Evolutionary conservation across 352 stramenopile genomes (phyloP).

Genomic region (Phytophthora boehmeriae): DNA sequence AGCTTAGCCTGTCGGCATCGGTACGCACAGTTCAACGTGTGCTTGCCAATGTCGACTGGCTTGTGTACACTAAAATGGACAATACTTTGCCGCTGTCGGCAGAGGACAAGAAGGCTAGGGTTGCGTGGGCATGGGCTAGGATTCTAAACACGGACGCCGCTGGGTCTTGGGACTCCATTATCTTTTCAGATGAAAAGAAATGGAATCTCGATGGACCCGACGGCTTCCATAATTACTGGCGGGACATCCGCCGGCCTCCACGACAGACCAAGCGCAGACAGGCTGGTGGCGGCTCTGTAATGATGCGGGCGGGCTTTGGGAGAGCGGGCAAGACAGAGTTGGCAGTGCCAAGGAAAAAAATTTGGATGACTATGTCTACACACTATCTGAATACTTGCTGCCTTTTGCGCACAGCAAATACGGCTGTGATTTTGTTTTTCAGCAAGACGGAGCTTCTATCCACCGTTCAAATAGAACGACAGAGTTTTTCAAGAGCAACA

Average conservation of each 20-base stretch:
- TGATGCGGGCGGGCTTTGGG: conserved; percentile 33
- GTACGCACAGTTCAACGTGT: conserved; percentile 19
- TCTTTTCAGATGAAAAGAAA: conserved; percentile 50
- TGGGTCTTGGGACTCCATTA: too few relatives aligned
- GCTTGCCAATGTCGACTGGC: conserved; percentile 17
- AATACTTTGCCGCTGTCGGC: conserved; percentile 17
- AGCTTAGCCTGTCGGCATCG: conserved; percentile 10
- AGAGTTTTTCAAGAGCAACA: neutral
- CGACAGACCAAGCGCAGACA: conserved; percentile 14
- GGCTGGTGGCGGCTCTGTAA: conserved; percentile 23
- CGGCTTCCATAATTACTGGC: conserved; percentile 38
- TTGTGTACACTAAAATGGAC: conserved; percentile 24
- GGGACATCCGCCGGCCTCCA: conserved; percentile 7
- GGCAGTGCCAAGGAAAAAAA: too few relatives aligned
- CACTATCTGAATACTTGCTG: conserved; percentile 32
- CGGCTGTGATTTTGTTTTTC: conserved; percentile 15
- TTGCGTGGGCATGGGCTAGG: conserved; percentile 10
- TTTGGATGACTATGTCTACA: conserved; percentile 38
- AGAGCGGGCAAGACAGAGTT: conserved; percentile 9
- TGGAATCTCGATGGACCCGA: conserved; percentile 48
- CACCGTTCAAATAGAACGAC: neutral
- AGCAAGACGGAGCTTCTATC: neutral
- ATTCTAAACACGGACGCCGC: conserved; percentile 2
- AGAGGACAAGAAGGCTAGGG: neutral
- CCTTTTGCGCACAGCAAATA: conserved; percentile 29